Percentiles rank a stretch among this genome's conserved stretches.
phyloP scores from a whole-genome alignment of 1,284 basidiomycete species.

The Ustilago nuda region DNA sequence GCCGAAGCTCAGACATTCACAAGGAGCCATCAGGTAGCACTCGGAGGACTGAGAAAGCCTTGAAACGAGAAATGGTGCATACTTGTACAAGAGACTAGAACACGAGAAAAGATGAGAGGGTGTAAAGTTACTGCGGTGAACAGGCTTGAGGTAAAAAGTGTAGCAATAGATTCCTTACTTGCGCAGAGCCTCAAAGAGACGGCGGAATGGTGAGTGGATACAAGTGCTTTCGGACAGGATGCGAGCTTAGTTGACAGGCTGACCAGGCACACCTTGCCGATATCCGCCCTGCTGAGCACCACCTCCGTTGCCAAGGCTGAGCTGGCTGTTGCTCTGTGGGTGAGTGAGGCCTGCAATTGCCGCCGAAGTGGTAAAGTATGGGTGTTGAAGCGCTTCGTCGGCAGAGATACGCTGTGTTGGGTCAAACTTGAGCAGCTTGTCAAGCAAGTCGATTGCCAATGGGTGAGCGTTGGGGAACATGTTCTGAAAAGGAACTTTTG shows the following conservation, averaged over 20 bases:
- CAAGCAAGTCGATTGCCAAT: slow-evolving; percentile 92
- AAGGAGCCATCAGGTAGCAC: background rate
- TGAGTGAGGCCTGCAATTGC: slow-evolving; percentile 51
- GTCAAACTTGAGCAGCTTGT: slow-evolving; percentile 95
- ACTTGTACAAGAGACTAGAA: slow-evolving; percentile 35
- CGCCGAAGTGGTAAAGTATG: slow-evolving; percentile 79
- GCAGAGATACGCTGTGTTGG: slow-evolving; percentile 92
- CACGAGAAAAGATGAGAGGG: background rate
- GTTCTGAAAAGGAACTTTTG: slow-evolving; percentile 87
- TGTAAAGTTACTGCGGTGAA: background rate
- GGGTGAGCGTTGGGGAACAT: slow-evolving; percentile 92
- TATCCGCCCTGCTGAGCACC: slow-evolving; percentile 40
- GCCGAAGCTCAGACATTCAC: background rate
- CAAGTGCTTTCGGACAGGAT: background rate
- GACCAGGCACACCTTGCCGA: slow-evolving; percentile 39
- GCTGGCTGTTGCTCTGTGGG: slow-evolving; percentile 43
- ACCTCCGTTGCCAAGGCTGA: slow-evolving; percentile 50
- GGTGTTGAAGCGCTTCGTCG: slow-evolving; percentile 89
- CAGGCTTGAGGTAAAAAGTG: background rate
- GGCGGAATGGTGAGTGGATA: background rate
- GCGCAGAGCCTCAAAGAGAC: background rate
- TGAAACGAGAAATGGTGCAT: slow-evolving; percentile 24
- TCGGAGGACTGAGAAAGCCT: background rate
- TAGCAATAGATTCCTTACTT: too few relatives aligned
- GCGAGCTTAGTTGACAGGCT: slow-evolving; percentile 23